These are phyloP conservation scores for Ilex aquifolium DNA, from an alignment of 257 asterid genomes.

Conservation along the genomic window DNA sequence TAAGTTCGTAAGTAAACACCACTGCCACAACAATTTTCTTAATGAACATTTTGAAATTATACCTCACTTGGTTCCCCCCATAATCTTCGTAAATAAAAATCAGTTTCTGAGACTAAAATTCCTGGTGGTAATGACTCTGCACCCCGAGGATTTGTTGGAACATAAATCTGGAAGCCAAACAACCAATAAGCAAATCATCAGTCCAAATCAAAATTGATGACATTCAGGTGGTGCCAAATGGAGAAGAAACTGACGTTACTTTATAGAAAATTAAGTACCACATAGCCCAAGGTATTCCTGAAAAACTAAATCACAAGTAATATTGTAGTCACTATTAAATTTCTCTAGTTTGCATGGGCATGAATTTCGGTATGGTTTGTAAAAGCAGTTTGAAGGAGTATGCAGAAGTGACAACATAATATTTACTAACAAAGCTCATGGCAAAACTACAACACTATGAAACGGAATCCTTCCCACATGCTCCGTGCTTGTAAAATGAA, in stretches of 20 bases:
- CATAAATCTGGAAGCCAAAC: conserved; percentile 26
- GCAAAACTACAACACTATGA: not conserved
- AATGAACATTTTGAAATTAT: conserved; percentile 4
- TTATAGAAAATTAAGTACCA: not conserved
- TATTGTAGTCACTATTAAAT: not conserved
- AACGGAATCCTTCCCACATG: not conserved
- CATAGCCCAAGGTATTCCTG: not conserved
- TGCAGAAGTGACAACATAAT: not conserved
- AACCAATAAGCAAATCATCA: conserved; percentile 5
- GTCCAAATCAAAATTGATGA: not conserved
- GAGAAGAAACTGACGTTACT: not conserved
- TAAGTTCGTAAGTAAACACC: not conserved
- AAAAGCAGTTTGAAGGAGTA: not conserved
- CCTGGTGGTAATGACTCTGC: conserved; percentile 31
- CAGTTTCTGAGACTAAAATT: conserved; percentile 13
- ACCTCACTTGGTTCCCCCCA: conserved; percentile 17
- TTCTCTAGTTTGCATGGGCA: not conserved
- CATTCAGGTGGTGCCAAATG: not conserved
- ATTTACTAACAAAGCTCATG: not conserved
- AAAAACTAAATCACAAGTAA: not conserved
- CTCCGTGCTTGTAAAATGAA: not conserved
- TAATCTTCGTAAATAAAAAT: conserved; percentile 15
- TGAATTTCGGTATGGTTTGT: not conserved
- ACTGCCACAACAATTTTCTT: conserved; percentile 9
- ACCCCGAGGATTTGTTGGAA: conserved; percentile 42